Conservation (phyloP, 495 filamentous ascomycete genomes). For the Corynascus novoguineensis region DNA sequence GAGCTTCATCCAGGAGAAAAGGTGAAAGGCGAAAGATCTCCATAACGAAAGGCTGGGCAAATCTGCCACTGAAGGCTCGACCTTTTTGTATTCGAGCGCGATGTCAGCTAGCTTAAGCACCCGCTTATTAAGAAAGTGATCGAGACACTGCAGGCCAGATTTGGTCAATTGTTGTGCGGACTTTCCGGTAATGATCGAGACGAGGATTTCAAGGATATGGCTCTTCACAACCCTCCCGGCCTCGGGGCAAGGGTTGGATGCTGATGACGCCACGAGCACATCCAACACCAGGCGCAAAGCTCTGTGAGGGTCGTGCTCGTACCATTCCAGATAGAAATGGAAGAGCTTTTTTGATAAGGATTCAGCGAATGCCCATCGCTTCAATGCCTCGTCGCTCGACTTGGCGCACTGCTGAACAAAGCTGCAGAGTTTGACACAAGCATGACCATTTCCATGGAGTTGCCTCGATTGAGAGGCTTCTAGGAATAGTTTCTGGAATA, state of each 20-base stretch:
- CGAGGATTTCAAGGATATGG: conserved; percentile 36
- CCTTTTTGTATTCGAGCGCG: conserved; percentile 30
- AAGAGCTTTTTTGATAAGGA: conserved; percentile 56
- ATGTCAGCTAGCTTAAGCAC: conserved; percentile 41
- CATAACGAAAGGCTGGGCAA: conserved; percentile 28
- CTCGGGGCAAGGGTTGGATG: conserved; percentile 41
- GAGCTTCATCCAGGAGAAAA: conserved; percentile 57
- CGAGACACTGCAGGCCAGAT: conserved; percentile 54
- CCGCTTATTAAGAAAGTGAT: conserved; percentile 53
- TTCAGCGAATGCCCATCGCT: conserved; percentile 45
- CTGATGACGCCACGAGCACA: conserved; percentile 49
- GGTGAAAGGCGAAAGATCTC: conserved; percentile 40
- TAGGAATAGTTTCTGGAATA: conserved; percentile 38
- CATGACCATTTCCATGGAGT: conserved; percentile 31
- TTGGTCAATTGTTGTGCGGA: conserved; percentile 54
- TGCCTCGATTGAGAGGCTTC: conserved; percentile 42
- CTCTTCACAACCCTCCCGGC: conserved; percentile 33
- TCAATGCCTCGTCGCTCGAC: conserved; percentile 36
- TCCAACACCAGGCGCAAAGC: conserved; percentile 68
- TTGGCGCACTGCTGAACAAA: conserved; percentile 50
- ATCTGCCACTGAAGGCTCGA: conserved; percentile 23
- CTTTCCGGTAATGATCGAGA: conserved; percentile 47
- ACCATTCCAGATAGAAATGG: conserved; percentile 65
- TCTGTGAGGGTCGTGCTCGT: conserved; percentile 66
- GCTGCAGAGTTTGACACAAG: conserved; percentile 50